Evolutionary conservation across 306 rosid species (phyloP).

Genomic region (Neltuma alba): DNA sequence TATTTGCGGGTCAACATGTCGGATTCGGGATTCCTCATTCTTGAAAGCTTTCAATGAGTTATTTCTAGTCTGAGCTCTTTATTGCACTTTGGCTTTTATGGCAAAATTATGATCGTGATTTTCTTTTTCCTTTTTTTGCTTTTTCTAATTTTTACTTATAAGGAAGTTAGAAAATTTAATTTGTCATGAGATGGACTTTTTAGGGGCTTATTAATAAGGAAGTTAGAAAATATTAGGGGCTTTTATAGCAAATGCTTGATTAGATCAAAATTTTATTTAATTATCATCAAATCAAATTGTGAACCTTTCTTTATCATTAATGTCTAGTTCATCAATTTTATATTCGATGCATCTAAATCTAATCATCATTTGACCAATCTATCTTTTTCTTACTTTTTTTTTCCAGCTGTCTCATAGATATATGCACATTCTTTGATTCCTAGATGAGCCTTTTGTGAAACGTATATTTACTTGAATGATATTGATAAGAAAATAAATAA

Average conservation of each 20-base stretch:
- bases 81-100: constrained; percentile 29
- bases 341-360: neutral
- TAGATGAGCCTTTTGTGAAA: neutral
- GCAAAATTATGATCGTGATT: constrained; percentile 36
- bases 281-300: neutral
- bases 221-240: no score
- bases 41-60: neutral
- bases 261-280: neutral
- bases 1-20: constrained; percentile 39
- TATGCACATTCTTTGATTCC: no score
- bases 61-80: neutral
- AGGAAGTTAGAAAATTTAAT: no score
- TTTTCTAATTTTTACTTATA: neutral
- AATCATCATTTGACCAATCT: neutral
- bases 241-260: neutral
- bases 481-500: no score
- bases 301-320: neutral
- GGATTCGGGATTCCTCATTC: constrained; percentile 1
- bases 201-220: no score
- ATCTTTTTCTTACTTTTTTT: no score
- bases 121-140: no score
- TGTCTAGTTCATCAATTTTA: neutral
- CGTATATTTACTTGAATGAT: no score
- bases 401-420: neutral
- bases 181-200: no score